These are phyloP conservation scores for Paraconiothyrium sp. DNA, from an alignment of 2,329 filamentous ascomycete species.

Conservation along the genomic window DNA sequence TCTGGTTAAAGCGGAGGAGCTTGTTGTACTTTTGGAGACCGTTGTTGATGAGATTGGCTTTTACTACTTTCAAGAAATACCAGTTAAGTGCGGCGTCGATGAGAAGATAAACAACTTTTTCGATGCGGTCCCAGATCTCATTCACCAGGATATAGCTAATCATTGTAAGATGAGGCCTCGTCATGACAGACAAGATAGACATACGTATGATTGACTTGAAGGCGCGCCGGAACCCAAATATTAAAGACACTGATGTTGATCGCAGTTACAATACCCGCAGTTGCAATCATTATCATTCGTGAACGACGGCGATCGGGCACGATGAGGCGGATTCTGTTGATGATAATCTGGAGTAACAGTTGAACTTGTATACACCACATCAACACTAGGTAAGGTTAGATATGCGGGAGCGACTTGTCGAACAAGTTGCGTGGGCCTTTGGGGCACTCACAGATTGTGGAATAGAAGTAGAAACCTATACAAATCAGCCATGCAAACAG, in stretches of 20 bases:
- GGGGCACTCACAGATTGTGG: slow-evolving; percentile 36
- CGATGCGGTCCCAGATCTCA: slow-evolving; percentile 51
- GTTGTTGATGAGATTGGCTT: slow-evolving; percentile 58
- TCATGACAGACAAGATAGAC: neutral
- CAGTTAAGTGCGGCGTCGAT: slow-evolving; percentile 51
- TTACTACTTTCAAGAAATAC: slow-evolving; percentile 56
- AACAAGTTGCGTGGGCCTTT: neutral
- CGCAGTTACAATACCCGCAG: slow-evolving; percentile 48
- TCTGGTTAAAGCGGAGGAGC: slow-evolving; percentile 61
- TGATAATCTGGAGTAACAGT: slow-evolving; percentile 52
- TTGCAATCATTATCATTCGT: slow-evolving; percentile 47
- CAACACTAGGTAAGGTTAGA: slow-evolving; percentile 34
- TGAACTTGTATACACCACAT: slow-evolving; percentile 52
- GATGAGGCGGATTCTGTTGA: slow-evolving; percentile 52
- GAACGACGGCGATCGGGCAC: slow-evolving; percentile 43
- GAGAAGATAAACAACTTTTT: slow-evolving; percentile 50
- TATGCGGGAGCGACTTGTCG: neutral
- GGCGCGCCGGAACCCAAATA: slow-evolving; percentile 53
- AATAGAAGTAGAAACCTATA: slow-evolving; percentile 47
- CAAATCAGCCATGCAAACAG: neutral
- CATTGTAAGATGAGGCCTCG: slow-evolving; percentile 2
- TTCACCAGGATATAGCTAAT: slow-evolving; percentile 45
- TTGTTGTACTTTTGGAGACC: slow-evolving; percentile 62
- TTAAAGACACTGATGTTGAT: slow-evolving; percentile 52
- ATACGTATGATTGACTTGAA: slow-evolving; percentile 41